These are phyloP conservation scores for Botryobasidium botryosum DNA, from an alignment of 768 basidiomycete species.

Conservation along the genomic window DNA sequence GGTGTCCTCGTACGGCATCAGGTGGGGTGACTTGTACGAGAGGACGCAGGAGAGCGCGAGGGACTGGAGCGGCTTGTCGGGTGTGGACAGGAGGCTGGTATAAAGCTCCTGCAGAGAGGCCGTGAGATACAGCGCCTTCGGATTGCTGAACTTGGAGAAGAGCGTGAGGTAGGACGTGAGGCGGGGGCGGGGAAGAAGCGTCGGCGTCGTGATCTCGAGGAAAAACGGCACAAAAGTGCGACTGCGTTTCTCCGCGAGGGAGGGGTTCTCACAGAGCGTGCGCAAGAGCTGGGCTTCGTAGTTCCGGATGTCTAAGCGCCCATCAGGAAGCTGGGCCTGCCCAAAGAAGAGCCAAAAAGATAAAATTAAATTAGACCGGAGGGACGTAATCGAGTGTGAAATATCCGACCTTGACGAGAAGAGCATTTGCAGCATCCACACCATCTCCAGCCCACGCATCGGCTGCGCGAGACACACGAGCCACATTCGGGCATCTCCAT, in stretches of 20 bases:
- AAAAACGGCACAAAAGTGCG: slow-evolving; percentile 79
- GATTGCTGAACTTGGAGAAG: slow-evolving; percentile 81
- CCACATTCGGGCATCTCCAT: slow-evolving; percentile 18
- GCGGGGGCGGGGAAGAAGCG: slow-evolving; percentile 29
- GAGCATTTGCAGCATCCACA: too few relatives aligned
- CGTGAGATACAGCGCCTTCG: slow-evolving; percentile 67
- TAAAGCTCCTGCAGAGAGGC: slow-evolving; percentile 50
- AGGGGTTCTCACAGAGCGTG: slow-evolving; percentile 47
- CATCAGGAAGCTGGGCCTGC: slow-evolving; percentile 23
- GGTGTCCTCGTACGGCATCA: slow-evolving; percentile 41
- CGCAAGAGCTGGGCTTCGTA: slow-evolving; percentile 72
- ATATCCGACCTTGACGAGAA: too few relatives aligned
- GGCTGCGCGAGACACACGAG: too few relatives aligned
- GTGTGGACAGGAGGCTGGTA: slow-evolving; percentile 60
- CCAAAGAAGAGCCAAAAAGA: too few relatives aligned
- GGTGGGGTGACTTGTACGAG: slow-evolving; percentile 55
- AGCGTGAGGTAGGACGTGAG: slow-evolving; percentile 65
- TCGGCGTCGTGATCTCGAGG: slow-evolving; percentile 28
- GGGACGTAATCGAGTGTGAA: too few relatives aligned
- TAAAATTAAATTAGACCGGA: too few relatives aligned
- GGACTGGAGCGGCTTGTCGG: slow-evolving; percentile 62
- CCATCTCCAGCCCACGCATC: too few relatives aligned
- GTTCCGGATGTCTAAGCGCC: slow-evolving; percentile 50
- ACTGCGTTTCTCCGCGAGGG: slow-evolving; percentile 72
- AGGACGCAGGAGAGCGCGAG: slow-evolving; percentile 62